These are phyloP conservation scores for Russula sp. DNA, from an alignment of 768 basidiomycete genomes.

Conservation along the genomic window DNA sequence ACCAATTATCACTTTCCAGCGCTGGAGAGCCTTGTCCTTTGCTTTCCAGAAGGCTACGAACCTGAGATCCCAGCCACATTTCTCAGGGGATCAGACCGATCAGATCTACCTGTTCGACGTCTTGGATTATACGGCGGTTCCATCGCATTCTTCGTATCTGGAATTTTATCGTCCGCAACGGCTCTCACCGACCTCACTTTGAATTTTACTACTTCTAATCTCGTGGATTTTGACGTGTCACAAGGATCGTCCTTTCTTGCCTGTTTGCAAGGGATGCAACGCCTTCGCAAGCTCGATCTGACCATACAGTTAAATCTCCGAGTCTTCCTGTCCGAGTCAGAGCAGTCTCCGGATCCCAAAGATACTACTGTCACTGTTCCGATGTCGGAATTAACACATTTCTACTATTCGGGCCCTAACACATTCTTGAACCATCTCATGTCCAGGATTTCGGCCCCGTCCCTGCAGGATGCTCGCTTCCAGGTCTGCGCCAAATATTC, in stretches of 20 bases:
- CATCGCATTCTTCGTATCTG: not conserved
- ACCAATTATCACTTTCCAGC: slow-evolving; percentile 2
- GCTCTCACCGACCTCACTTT: not conserved
- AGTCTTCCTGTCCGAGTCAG: too few relatives aligned
- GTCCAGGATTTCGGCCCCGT: too few relatives aligned
- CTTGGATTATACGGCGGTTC: not conserved
- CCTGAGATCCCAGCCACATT: not conserved
- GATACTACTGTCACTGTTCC: too few relatives aligned
- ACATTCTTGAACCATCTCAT: too few relatives aligned
- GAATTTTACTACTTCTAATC: not conserved
- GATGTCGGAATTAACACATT: too few relatives aligned
- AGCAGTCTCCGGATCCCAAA: too few relatives aligned
- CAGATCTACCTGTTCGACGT: not conserved
- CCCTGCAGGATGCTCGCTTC: too few relatives aligned
- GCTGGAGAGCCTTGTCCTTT: slow-evolving; percentile 6
- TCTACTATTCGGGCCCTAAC: too few relatives aligned
- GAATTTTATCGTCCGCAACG: not conserved
- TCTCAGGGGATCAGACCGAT: not conserved
- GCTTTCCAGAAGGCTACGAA: accelerated
- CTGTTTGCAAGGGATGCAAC: not conserved
- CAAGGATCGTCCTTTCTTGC: not conserved
- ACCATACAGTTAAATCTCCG: too few relatives aligned
- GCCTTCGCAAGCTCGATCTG: not conserved
- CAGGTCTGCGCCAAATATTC: accelerated
- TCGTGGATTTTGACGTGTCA: not conserved